Percentiles rank a stretch among this genome's conserved stretches.
These are phyloP conservation scores for Paramecium bursaria DNA, from an alignment of 73 alveolate genomes.

Conservation along the genomic window DNA sequence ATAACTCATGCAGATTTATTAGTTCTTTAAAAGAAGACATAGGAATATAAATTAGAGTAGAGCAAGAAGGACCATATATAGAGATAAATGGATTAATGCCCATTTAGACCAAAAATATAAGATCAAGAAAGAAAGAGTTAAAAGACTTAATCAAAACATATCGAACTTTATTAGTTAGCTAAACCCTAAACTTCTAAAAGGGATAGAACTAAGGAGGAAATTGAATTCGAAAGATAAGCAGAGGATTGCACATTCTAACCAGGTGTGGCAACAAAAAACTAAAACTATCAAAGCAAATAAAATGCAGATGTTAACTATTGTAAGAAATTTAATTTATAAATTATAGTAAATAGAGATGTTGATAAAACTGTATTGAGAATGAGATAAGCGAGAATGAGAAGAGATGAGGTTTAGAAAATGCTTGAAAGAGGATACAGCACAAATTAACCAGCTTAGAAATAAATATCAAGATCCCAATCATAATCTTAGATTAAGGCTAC, in stretches of 20 bases:
- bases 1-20: slow-evolving; percentile 69
- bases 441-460: slow-evolving; percentile 4
- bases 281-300: slow-evolving; percentile 37
- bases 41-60: slow-evolving; percentile 32
- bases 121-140: slow-evolving; percentile 31
- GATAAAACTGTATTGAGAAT: slow-evolving; percentile 67
- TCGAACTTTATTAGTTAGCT: slow-evolving; percentile 51
- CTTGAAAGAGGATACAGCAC: slow-evolving; percentile 65
- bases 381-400: slow-evolving; percentile 60
- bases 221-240: slow-evolving; percentile 63
- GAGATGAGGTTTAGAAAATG: slow-evolving; percentile 68
- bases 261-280: slow-evolving; percentile 3
- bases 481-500: too few species aligned
- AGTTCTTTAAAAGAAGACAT: slow-evolving; percentile 58
- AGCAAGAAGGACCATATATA: slow-evolving; percentile 37
- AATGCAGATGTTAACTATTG: background rate
- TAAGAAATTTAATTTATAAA: background rate
- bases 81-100: slow-evolving; percentile 37
- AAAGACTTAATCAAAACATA: slow-evolving; percentile 9
- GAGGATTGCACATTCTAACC: slow-evolving; percentile 72
- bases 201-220: slow-evolving; percentile 62
- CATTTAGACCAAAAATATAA: slow-evolving; percentile 57
- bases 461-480: too few species aligned
- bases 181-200: slow-evolving; percentile 52
- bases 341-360: slow-evolving; percentile 32